Base-by-base conservation (phyloP, 2,329 filamentous ascomycete genomes). In the Cercospora sp. region DNA sequence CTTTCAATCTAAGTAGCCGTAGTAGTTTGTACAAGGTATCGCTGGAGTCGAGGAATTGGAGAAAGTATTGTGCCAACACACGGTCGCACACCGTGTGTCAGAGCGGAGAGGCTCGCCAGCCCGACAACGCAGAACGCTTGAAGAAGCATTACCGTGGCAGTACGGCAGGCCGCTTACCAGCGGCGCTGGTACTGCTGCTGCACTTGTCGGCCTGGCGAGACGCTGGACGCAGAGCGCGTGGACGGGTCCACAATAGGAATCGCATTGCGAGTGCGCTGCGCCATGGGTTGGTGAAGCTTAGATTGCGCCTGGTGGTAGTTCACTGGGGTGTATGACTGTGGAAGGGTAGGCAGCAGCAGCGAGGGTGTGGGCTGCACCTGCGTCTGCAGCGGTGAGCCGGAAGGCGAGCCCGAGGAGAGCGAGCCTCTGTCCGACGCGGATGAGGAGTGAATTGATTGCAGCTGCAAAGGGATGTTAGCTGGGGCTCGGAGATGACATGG, bases 201-300 rank as follows among this genome's bases (percentile, higher is more conserved):
- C 84, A 87, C 86, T 82, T 81, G 79, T 73, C 88, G 85, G 78
- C 83, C 86, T 68, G 88, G 88, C 65, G 88, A 89, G 77, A 90
- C 86, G 83, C 93, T 97, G 66, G 93, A 90, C 84, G 97, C 90
- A 77, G 93, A 89, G 77, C 95, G 93, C 66, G 94, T 97, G 74
- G 88, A 91, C 64, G 95, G 95, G 85, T 99, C 97, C 82, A 98
- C 92, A 79, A 99, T 99, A 68, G 94, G 94, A 74, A 98, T 98
- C 77, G 95, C 93, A 80, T 97, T 98, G 81, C 93, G 92, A 67
- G 91, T 89, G 74, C 95, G 92, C 72, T 94, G 92, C 70, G 94
- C 92, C 70, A 94, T 87, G 69, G 94, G 93, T 84, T 97, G 94
- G 82, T 97, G 93, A 71, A 96, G 85, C 84, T 97, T 97, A 75